Evolutionary conservation across 257 asterid species (phyloP), one percentile per base, ranked within the genome.

Genomic region (Nicotiana otophora): DNA sequence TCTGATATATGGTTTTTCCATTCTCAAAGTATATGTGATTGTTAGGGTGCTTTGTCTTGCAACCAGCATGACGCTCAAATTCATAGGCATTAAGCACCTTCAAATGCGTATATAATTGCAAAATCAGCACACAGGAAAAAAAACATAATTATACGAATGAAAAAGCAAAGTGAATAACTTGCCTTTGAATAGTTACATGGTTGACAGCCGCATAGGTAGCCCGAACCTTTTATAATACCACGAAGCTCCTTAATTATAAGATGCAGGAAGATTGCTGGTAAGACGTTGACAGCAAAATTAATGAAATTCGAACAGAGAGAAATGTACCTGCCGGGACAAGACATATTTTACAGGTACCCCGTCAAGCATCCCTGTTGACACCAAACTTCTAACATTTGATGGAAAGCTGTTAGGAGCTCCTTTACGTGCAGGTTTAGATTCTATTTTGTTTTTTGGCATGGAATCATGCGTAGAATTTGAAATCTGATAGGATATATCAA

Each of bases 331-430:
- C 72, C 93, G 89, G 0, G 97, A 86, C 34, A 89, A 87, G 46
- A 94, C 87, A 65, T 96, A 96, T 90, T 89, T 88, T 70, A 96
- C 97, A 55, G 97, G 98, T 83, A 94, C 97, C 33, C 97, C 98
- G 80, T 96, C 98, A 77, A 94, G 97, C 86, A 96, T 94, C 72
- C 99, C 98, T 23, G 99, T 96, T 48, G 98, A 91, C 75, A 94
- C 89, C 91, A 96, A 91, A 87, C 98, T 94, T 87, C 98, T 92
- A 66, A 96, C 99, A 84, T 93, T 96, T 80, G 98, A 91, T 2
- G 99, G 99, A 86, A 96, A 94, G 85, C 98, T 93, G 86, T 96
- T 93, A 54, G 98, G 97, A 64, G 98, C 98, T 86, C 92, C 99
- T 89, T 91, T 96, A 86, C 87, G 89, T 57, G 92, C 83, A 70